Percentiles rank a stretch among this genome's conserved stretches.
phyloP scores from a whole-genome alignment of 2,329 filamentous ascomycete species.

The Lasiodiplodia citricola region DNA sequence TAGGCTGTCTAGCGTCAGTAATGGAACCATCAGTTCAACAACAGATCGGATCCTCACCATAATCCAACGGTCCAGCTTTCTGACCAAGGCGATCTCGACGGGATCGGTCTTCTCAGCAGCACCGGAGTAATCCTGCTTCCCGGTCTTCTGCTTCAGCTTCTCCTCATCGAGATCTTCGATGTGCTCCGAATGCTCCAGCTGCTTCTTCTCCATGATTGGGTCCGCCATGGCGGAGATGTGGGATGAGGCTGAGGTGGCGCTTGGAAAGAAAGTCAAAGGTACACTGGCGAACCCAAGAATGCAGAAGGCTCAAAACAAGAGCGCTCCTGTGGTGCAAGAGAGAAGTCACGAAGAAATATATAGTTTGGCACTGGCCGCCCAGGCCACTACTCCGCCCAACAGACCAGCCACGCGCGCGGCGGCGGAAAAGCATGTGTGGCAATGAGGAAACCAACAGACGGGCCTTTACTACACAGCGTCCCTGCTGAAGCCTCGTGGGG shows the following conservation, averaged over 20 bases:
- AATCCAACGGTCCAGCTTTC: slow-evolving; percentile 40
- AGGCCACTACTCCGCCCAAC: slow-evolving; percentile 5
- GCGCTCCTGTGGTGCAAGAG: background rate
- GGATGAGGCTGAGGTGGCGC: background rate
- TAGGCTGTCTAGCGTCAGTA: background rate
- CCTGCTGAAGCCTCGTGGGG: background rate
- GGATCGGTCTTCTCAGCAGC: slow-evolving; percentile 43
- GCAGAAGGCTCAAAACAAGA: slow-evolving; percentile 10
- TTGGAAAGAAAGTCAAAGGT: background rate
- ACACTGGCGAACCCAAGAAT: background rate
- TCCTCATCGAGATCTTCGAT: slow-evolving; percentile 17
- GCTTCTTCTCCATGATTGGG: slow-evolving; percentile 16
- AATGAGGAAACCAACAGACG: background rate
- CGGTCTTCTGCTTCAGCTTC: slow-evolving; percentile 27
- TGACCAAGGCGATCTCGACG: slow-evolving; percentile 40
- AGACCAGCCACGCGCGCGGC: background rate
- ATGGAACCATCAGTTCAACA: background rate
- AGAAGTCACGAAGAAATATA: slow-evolving; percentile 13
- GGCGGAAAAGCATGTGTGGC: slow-evolving; percentile 2
- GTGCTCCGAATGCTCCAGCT: background rate
- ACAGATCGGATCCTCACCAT: slow-evolving; percentile 33
- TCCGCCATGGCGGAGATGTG: background rate
- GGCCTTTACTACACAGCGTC: background rate
- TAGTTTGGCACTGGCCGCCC: slow-evolving; percentile 6
- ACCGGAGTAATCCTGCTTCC: slow-evolving; percentile 43